Evolutionary conservation across 2,329 filamentous ascomycete genomes (phyloP), one percentile per base, ranked within the genome.

Genomic region (Pseudopyrenochaeta lycopersici): DNA sequence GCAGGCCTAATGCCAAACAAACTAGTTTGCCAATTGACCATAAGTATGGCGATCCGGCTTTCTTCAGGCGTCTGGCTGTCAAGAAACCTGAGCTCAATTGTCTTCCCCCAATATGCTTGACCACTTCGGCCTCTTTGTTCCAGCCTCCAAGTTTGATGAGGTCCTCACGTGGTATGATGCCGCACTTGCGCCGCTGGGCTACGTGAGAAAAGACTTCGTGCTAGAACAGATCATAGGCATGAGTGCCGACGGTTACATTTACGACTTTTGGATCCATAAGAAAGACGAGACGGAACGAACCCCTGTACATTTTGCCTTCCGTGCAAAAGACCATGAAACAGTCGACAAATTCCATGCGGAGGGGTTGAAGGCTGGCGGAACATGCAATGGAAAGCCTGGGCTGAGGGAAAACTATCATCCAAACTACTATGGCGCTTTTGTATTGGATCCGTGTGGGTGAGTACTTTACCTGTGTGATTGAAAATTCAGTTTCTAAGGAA

Each of bases 341-440:
- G 63, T 66, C 11, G 58, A 66, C 12, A 51, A 49, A 15, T 68
- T 65, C 39, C 45, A 66, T 46, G 49, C 39, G 18, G 52, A 44
- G 43, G 62, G 44, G 11, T 2, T 68, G 1, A 56, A 62, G 45
- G 54, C 56, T 3, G 65, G 65, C 7, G 65, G 56, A 17, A 64
- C 48, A 46, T 45, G 56, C 30, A 67, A 65, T 51, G 64, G 67
- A 3, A 52, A 59, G 45, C 64, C 65, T 0, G 67, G 64, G 3
- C 36, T 57, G 7, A 61, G 64, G 47, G 35, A 46, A 18, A 49
- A 50, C 15, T 66, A 67, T 46, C 54, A 60, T 47, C 54, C 59
- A 18, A 55, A 63, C 23, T 70, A 67, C 49, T 68, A 66, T 56
- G 59, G 38, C 7, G 62, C 60, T 18, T 68, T 67, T 49, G 56